A percentile compares a stretch with the other conserved stretches of the same genome.
These are phyloP conservation scores for Chrysopogon serrulatus DNA, from an alignment of 176 grass and related monocot genomes.

Conservation along the genomic window DNA sequence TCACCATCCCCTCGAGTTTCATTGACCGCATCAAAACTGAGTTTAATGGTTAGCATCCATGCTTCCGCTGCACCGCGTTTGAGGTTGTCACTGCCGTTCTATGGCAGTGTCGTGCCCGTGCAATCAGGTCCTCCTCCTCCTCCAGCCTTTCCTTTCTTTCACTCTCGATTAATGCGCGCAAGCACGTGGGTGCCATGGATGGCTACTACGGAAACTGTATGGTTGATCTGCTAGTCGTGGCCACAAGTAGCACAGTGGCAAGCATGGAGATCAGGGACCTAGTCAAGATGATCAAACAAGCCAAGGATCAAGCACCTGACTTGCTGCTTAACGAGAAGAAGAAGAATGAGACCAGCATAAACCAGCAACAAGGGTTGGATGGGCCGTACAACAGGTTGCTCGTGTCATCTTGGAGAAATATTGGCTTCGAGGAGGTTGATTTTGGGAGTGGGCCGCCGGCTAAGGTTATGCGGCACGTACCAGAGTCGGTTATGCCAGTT, in stretches of 20 bases:
- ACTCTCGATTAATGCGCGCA: too few relatives aligned
- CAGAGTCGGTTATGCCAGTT: background rate
- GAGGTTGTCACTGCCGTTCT: too few relatives aligned
- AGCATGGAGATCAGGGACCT: background rate
- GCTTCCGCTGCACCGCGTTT: too few relatives aligned
- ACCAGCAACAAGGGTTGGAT: background rate
- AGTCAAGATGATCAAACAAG: background rate
- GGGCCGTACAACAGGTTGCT: background rate
- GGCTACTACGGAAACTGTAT: background rate
- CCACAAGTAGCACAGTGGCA: background rate
- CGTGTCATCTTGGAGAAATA: background rate
- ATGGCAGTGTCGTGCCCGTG: too few relatives aligned
- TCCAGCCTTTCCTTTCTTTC: too few relatives aligned
- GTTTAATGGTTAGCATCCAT: too few relatives aligned
- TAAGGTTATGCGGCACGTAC: background rate
- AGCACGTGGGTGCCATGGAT: background rate
- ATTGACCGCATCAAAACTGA: too few relatives aligned
- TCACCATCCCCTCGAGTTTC: too few relatives aligned
- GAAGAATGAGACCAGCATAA: too few relatives aligned
- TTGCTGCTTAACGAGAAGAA: background rate
- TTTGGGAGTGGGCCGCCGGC: background rate
- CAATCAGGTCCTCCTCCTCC: too few relatives aligned
- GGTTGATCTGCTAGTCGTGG: background rate
- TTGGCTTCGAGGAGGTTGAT: background rate
- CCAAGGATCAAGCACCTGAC: background rate